Evolutionary conservation across 2,329 filamentous ascomycete species (phyloP).

Genomic region (Epichloe gansuensis): DNA sequence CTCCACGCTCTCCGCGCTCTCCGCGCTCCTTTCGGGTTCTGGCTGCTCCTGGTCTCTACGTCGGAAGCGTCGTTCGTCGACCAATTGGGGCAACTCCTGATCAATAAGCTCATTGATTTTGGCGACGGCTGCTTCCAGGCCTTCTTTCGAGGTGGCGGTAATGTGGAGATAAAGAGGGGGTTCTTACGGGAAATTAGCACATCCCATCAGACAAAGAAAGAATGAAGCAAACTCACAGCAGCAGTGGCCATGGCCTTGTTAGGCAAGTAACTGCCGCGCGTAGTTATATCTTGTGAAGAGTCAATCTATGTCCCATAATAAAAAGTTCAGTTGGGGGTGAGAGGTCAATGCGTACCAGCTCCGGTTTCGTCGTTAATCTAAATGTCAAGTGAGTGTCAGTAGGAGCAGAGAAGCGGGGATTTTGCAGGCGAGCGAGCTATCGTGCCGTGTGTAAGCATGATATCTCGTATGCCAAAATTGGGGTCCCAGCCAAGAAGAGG

Average conservation of each 20-base stretch:
- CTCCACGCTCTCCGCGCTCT: conserved; percentile 28
- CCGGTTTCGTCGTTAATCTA: conserved; percentile 99
- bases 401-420: conserved; percentile 65
- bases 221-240: conserved; percentile 49
- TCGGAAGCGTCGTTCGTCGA: conserved; percentile 87
- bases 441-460: conserved; percentile 62
- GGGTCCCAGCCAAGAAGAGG: neutral
- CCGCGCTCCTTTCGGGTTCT: conserved; percentile 48
- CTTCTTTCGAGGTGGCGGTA: conserved; percentile 81
- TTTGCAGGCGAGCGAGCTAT: conserved; percentile 48
- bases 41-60: conserved; percentile 65
- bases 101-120: conserved; percentile 95
- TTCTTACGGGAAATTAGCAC: conserved; percentile 43
- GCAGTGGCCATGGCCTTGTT: conserved; percentile 96
- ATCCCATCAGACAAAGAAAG: neutral
- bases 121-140: conserved; percentile 75
- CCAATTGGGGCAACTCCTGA: conserved; percentile 86
- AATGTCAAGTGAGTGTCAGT: conserved; percentile 80
- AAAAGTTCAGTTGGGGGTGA: conserved; percentile 15
- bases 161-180: conserved; percentile 92
- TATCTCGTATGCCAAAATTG: conserved; percentile 29
- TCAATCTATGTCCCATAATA: conserved; percentile 38
- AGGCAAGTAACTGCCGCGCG: conserved; percentile 88
- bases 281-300: conserved; percentile 77
- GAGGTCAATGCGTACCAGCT: conserved; percentile 71